These are phyloP conservation scores for Nitzschia sp. DNA, from an alignment of 108 stramenopile species.

Conservation along the genomic window DNA sequence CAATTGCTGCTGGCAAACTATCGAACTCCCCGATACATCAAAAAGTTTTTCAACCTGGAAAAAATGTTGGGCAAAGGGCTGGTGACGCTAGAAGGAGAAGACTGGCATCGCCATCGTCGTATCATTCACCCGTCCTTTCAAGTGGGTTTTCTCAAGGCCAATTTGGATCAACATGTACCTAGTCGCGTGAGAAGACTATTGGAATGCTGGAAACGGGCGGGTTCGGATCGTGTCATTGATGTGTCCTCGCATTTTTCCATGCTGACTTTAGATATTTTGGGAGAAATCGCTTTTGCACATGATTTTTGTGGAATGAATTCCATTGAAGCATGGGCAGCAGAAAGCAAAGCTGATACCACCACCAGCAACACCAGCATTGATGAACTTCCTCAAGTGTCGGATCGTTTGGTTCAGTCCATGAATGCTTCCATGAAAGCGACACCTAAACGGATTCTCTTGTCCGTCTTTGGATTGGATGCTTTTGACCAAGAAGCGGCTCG, in stretches of 20 bases:
- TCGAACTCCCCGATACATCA: slow-evolving; percentile 35
- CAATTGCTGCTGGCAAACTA: slow-evolving; percentile 43
- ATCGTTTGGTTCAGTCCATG: slow-evolving; percentile 42
- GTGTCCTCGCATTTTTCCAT: slow-evolving; percentile 47
- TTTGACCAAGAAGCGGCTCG: slow-evolving; percentile 26
- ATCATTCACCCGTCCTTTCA: slow-evolving; percentile 68
- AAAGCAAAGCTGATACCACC: neutral
- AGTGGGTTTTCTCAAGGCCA: slow-evolving; percentile 34
- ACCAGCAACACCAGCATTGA: neutral
- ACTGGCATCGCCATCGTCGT: slow-evolving; percentile 62
- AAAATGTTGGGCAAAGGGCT: slow-evolving; percentile 49
- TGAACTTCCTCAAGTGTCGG: slow-evolving; percentile 12
- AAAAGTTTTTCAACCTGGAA: slow-evolving; percentile 11
- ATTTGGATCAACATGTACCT: slow-evolving; percentile 40
- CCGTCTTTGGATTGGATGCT: slow-evolving; percentile 24
- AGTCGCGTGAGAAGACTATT: slow-evolving; percentile 27
- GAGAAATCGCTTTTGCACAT: slow-evolving; percentile 61
- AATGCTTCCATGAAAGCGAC: slow-evolving; percentile 16
- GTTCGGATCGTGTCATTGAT: slow-evolving; percentile 45
- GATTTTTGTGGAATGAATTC: slow-evolving; percentile 44
- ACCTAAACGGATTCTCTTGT: slow-evolving; percentile 21
- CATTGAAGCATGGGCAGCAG: slow-evolving; percentile 47
- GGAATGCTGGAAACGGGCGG: slow-evolving; percentile 45
- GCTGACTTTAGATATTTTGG: slow-evolving; percentile 61
- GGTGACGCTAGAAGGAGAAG: slow-evolving; percentile 53